Conservation (phyloP, 2,329 filamentous ascomycete genomes). For the Scedosporium aurantiacum region DNA sequence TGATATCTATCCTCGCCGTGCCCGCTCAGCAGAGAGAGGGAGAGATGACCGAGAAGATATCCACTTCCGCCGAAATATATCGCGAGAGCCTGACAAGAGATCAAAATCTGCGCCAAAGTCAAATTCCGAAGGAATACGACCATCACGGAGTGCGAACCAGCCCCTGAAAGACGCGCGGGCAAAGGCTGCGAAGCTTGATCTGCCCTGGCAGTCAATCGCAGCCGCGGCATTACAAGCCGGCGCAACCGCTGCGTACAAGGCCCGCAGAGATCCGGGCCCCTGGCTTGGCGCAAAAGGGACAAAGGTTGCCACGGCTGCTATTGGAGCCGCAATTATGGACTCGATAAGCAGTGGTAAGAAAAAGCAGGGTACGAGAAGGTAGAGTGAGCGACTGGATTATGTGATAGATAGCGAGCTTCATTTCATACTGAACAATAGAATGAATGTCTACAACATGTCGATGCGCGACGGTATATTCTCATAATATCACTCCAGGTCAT, state of each 20-base stretch:
- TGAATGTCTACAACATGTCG: too few species aligned
- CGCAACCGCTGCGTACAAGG: slow-evolving; percentile 34
- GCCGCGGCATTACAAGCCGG: slow-evolving; percentile 35
- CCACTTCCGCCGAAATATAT: neutral
- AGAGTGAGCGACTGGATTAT: neutral
- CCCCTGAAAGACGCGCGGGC: neutral
- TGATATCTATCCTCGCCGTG: neutral
- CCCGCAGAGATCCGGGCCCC: slow-evolving; percentile 30
- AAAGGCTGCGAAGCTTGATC: neutral
- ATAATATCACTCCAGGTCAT: too few species aligned
- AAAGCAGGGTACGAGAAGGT: neutral
- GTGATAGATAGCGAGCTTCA: too few species aligned
- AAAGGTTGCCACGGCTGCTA: slow-evolving; percentile 34
- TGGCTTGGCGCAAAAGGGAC: slow-evolving; percentile 38
- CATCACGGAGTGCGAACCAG: neutral
- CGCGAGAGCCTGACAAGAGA: neutral
- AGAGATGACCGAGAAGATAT: neutral
- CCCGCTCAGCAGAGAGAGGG: neutral
- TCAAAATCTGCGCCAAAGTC: neutral
- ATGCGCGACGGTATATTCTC: too few species aligned
- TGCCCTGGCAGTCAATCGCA: slow-evolving; percentile 23
- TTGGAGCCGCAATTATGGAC: slow-evolving; percentile 37
- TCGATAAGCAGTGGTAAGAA: slow-evolving; percentile 28
- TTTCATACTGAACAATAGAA: too few species aligned
- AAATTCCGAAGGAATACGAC: neutral